phyloP scores from a whole-genome alignment of 257 asterid genomes.

The Ehretia macrophylla region DNA sequence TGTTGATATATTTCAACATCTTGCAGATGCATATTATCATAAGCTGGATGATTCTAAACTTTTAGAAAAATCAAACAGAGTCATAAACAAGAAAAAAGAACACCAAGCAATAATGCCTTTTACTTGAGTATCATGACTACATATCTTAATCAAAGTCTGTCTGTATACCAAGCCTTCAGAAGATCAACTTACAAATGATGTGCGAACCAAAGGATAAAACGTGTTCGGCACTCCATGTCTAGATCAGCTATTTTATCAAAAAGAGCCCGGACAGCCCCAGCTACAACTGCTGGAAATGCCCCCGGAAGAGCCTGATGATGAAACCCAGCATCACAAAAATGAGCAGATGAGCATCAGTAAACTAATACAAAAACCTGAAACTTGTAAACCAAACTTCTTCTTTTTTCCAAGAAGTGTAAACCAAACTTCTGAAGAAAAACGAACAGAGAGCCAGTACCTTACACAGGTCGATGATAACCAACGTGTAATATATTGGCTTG shows the following conservation, averaged over 20 bases:
- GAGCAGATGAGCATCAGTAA: constrained; percentile 10
- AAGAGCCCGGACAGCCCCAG: constrained; percentile 97
- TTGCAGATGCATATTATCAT: too few relatives aligned
- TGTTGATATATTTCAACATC: too few relatives aligned
- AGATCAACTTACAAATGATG: constrained; percentile 84
- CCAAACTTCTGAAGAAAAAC: constrained; percentile 3
- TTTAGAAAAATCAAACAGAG: too few relatives aligned
- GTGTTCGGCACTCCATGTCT: constrained; percentile 97
- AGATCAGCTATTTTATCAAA: constrained; percentile 85
- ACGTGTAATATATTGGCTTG: constrained; percentile 85
- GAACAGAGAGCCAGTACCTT: constrained; percentile 58
- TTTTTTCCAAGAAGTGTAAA: too few relatives aligned
- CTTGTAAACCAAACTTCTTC: constrained; percentile 6
- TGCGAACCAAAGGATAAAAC: constrained; percentile 97
- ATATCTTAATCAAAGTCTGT: not conserved
- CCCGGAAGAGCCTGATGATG: constrained; percentile 93
- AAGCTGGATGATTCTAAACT: too few relatives aligned
- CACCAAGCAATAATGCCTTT: too few relatives aligned
- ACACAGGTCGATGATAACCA: constrained; percentile 96
- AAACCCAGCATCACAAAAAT: constrained; percentile 18
- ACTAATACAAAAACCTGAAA: not conserved
- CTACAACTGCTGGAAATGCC: constrained; percentile 98
- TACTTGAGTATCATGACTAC: not conserved
- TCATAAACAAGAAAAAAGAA: too few relatives aligned
- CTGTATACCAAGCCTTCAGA: not conserved